Evolutionary conservation across 225 moss, liverwort and hornwort species (phyloP).

Genomic region (Ulota crispa): DNA sequence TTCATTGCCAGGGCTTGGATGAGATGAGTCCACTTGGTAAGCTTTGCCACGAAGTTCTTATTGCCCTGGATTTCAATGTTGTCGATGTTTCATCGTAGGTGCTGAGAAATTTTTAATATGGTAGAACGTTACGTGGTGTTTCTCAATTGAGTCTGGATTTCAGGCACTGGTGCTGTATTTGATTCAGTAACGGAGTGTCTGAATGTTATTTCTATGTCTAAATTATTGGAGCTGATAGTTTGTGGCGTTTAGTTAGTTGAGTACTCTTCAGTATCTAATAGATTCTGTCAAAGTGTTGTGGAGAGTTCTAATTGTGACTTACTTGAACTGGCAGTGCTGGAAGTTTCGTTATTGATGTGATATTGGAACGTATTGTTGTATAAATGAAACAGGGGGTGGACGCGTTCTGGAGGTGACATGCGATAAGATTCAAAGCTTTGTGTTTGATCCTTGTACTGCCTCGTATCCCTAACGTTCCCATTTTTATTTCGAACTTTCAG

Average conservation of each 20-base stretch:
- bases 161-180: not conserved
- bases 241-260: not conserved
- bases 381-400: constrained; percentile 51
- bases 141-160: not conserved
- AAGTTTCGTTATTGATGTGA: constrained; percentile 34
- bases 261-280: not conserved
- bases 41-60: constrained; percentile 8
- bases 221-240: constrained; percentile 1
- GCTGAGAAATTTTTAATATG: not conserved
- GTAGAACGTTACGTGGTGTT: not conserved
- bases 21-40: constrained; percentile 97
- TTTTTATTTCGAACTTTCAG: not conserved
- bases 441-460: constrained; percentile 82
- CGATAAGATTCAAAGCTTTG: constrained; percentile 73
- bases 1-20: constrained; percentile 94
- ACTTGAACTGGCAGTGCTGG: constrained; percentile 11
- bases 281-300: not conserved
- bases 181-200: not conserved
- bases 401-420: constrained; percentile 73
- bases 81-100: not conserved
- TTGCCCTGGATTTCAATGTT: not conserved
- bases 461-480: constrained; percentile 11
- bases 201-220: not conserved
- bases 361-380: constrained; percentile 7
- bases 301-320: constrained; percentile 8